phyloP scores from a whole-genome alignment of 495 filamentous ascomycete genomes.

The Cryomyces minteri region DNA sequence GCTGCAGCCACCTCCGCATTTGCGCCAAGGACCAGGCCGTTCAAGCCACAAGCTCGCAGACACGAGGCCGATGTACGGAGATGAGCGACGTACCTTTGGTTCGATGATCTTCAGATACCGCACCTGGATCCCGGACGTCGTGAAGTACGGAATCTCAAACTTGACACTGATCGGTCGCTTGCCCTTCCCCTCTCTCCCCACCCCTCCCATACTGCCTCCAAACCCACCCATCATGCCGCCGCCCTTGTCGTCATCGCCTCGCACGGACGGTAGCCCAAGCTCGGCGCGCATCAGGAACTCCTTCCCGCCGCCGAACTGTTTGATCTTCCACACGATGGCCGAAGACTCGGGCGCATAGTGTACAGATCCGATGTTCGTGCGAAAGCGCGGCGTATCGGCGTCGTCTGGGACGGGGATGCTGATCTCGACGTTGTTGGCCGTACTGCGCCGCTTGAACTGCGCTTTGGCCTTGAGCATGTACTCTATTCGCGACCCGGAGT shows the following conservation, averaged over 20 bases:
- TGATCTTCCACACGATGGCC: slow-evolving; percentile 99
- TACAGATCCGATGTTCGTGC: slow-evolving; percentile 94
- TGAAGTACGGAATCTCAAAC: slow-evolving; percentile 99
- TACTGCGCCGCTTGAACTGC: slow-evolving; percentile 95
- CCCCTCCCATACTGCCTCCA: slow-evolving; percentile 83
- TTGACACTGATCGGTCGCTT: slow-evolving; percentile 97
- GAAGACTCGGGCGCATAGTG: slow-evolving; percentile 97
- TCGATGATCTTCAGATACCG: slow-evolving; percentile 99
- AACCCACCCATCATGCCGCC: slow-evolving; percentile 95
- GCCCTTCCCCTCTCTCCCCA: slow-evolving; percentile 47
- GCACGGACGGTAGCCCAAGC: slow-evolving; percentile 80
- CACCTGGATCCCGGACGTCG: slow-evolving; percentile 94
- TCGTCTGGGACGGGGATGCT: slow-evolving; percentile 94
- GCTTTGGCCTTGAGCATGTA: slow-evolving; percentile 98
- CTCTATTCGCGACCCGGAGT: slow-evolving; percentile 86
- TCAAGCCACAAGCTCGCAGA: neutral
- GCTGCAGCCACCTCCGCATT: no score
- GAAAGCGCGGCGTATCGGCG: slow-evolving; percentile 88
- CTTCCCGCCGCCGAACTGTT: slow-evolving; percentile 96
- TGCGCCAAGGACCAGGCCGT: neutral
- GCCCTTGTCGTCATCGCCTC: slow-evolving; percentile 89
- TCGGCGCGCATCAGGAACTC: slow-evolving; percentile 99
- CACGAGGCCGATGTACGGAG: neutral
- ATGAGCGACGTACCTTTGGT: slow-evolving; percentile 57
- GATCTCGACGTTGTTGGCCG: slow-evolving; percentile 98